phyloP scores from a whole-genome alignment of 2,329 filamentous ascomycete genomes.

The Herpotrichia juniperi region DNA sequence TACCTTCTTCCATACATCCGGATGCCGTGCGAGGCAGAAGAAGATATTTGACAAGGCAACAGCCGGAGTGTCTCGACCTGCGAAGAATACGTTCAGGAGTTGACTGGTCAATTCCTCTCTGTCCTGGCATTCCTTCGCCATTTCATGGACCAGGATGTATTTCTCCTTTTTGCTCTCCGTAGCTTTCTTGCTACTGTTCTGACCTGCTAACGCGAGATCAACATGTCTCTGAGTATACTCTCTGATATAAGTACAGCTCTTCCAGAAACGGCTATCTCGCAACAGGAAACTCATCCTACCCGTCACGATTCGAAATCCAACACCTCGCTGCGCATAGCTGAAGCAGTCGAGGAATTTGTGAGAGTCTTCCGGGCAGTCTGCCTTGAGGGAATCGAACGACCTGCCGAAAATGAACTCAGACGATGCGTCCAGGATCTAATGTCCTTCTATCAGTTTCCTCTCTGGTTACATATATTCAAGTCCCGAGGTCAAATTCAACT shows the following conservation, averaged over 20 bases:
- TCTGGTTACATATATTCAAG: neutral
- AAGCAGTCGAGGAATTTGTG: constrained; percentile 16
- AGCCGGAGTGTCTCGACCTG: constrained; percentile 32
- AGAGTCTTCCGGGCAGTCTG: constrained; percentile 21
- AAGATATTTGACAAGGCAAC: constrained; percentile 19
- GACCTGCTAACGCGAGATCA: constrained; percentile 20
- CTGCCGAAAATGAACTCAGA: constrained; percentile 52
- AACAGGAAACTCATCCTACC: constrained; percentile 17
- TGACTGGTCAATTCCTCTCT: constrained; percentile 43
- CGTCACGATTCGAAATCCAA: constrained; percentile 14
- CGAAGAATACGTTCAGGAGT: constrained; percentile 48
- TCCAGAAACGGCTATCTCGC: constrained; percentile 15
- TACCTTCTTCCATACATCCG: constrained; percentile 15
- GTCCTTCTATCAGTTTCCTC: neutral
- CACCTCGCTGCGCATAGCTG: constrained; percentile 16
- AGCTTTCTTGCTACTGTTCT: neutral
- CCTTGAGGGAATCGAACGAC: constrained; percentile 33
- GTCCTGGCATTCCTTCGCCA: constrained; percentile 46
- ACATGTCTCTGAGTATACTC: constrained; percentile 13
- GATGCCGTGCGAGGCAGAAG: constrained; percentile 17
- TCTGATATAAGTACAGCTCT: constrained; percentile 9
- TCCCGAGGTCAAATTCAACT: neutral
- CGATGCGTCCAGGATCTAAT: constrained; percentile 43
- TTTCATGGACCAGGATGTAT: constrained; percentile 48
- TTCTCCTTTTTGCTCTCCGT: constrained; percentile 14